Conservation (phyloP, 345 rosid species). For the Gossypium longicalyx region DNA sequence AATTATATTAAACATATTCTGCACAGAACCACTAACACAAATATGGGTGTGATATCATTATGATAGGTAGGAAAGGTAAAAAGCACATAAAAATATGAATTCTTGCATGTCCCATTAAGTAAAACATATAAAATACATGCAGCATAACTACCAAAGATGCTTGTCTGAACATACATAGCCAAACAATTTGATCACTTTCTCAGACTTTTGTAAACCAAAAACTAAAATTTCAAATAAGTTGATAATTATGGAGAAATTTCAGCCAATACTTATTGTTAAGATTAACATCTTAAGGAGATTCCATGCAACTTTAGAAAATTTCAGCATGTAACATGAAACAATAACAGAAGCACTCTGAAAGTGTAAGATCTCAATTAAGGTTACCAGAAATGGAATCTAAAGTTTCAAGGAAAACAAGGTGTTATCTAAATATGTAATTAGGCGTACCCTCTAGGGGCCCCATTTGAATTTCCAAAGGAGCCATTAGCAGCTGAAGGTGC, state of each 20-base stretch:
- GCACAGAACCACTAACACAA: background rate
- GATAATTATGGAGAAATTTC: background rate
- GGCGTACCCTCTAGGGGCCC: conserved; percentile 48
- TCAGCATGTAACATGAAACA: background rate
- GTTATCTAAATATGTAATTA: background rate
- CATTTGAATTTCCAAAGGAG: conserved; percentile 42
- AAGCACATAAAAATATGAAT: background rate
- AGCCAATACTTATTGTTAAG: background rate
- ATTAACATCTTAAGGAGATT: background rate
- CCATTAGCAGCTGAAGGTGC: conserved; percentile 36
- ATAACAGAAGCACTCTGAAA: background rate
- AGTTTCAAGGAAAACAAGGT: background rate
- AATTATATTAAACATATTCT: background rate
- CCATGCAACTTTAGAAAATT: background rate
- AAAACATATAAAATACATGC: background rate
- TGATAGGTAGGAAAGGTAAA: background rate
- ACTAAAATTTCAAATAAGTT: background rate
- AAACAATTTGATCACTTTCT: background rate
- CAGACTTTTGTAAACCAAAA: background rate
- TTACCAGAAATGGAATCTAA: background rate
- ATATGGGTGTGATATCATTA: background rate
- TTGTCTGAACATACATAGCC: background rate
- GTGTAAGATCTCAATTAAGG: background rate
- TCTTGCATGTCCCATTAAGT: background rate
- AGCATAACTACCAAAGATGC: background rate